These are phyloP conservation scores for Agaricales sp. DNA, from an alignment of 1,284 basidiomycete genomes.

Conservation along the genomic window DNA sequence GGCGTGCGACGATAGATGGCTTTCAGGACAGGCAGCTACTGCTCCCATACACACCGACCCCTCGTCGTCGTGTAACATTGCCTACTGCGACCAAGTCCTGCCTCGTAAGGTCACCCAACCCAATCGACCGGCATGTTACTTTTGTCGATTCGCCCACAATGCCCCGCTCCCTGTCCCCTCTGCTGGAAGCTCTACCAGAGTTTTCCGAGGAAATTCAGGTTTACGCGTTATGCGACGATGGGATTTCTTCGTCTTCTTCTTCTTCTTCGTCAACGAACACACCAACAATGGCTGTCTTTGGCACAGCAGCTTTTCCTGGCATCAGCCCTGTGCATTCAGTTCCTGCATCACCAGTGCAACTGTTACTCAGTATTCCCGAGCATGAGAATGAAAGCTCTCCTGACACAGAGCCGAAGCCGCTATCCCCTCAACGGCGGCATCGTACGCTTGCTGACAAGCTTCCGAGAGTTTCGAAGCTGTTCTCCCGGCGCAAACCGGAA, in stretches of 20 bases:
- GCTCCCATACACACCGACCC: background rate
- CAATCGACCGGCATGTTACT: background rate
- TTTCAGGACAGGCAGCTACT: background rate
- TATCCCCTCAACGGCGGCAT: background rate
- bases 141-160: background rate
- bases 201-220: background rate
- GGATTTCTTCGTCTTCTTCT: background rate
- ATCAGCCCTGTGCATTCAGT: background rate
- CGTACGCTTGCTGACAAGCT: background rate
- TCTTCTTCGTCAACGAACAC: background rate
- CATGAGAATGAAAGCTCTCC: background rate
- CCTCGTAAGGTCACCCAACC: background rate
- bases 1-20: background rate
- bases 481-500: background rate
- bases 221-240: background rate
- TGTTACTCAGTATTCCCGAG: background rate
- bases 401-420: background rate
- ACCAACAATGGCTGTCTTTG: background rate
- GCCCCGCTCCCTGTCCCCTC: background rate
- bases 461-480: background rate
- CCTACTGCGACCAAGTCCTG: background rate
- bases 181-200: background rate
- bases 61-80: background rate
- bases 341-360: background rate
- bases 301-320: background rate